A percentile compares a stretch with the other conserved stretches of the same genome.
These are phyloP conservation scores for Trametes sanguinea DNA, from an alignment of 768 basidiomycete genomes.

Conservation along the genomic window DNA sequence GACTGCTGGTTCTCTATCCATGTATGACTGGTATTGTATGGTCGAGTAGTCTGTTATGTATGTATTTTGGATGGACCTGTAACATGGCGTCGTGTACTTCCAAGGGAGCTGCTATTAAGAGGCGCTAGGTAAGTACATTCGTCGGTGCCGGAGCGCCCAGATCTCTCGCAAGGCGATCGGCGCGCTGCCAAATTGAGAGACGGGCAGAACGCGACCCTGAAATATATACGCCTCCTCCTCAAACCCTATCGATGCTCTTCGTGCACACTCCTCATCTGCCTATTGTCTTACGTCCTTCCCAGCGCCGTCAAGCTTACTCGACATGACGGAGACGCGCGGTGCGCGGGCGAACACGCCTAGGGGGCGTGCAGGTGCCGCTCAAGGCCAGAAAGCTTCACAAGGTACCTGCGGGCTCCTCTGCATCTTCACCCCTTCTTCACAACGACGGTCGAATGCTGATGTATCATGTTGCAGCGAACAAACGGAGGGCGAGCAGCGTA, in stretches of 20 bases:
- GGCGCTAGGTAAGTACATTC: neutral
- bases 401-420: neutral
- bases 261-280: neutral
- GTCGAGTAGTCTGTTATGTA: neutral
- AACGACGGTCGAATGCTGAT: neutral
- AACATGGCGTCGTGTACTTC: neutral
- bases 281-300: neutral
- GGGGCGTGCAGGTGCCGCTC: neutral
- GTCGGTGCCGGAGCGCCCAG: constrained; percentile 11
- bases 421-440: neutral
- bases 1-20: neutral
- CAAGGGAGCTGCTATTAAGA: no score
- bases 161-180: constrained; percentile 8
- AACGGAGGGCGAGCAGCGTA: constrained; percentile 20
- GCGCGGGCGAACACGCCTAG: constrained; percentile 17
- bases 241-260: constrained; percentile 7
- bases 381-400: constrained; percentile 3
- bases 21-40: neutral
- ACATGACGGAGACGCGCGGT: constrained; percentile 9
- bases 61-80: neutral
- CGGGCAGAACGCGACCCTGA: constrained; percentile 15
- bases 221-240: neutral
- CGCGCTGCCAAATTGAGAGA: constrained; percentile 10
- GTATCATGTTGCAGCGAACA: neutral
- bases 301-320: neutral